phyloP scores from a whole-genome alignment of 768 basidiomycete genomes.

The Russula brevipes region DNA sequence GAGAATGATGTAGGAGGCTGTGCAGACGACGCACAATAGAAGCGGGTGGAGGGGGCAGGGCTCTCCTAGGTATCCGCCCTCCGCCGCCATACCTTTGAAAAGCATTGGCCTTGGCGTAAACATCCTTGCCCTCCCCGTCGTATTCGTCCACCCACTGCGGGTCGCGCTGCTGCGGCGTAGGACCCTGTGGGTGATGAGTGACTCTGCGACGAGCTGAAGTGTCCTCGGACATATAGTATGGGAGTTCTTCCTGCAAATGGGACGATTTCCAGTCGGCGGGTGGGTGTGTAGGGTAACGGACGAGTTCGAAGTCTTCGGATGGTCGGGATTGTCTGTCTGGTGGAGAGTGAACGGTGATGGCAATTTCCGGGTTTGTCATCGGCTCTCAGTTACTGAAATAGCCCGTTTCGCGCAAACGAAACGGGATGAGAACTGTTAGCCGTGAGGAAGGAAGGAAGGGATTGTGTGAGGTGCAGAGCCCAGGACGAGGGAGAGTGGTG shows the following conservation, averaged over 20 bases:
- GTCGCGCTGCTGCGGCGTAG: slow-evolving; percentile 26
- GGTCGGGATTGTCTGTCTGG: slow-evolving; percentile 45
- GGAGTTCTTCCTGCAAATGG: slow-evolving; percentile 40
- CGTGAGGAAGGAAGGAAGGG: neutral
- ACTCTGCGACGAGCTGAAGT: slow-evolving; percentile 43
- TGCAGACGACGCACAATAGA: slow-evolving; percentile 33
- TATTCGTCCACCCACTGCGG: slow-evolving; percentile 34
- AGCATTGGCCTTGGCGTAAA: slow-evolving; percentile 42
- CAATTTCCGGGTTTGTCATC: slow-evolving; percentile 62
- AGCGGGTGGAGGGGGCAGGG: slow-evolving; percentile 58
- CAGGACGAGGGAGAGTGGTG: neutral
- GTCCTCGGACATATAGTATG: slow-evolving; percentile 50
- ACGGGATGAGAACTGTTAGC: slow-evolving; percentile 3
- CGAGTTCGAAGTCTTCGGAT: slow-evolving; percentile 68
- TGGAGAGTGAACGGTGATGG: slow-evolving; percentile 63
- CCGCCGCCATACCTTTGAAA: slow-evolving; percentile 39
- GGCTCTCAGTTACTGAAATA: slow-evolving; percentile 29
- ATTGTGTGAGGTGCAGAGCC: neutral
- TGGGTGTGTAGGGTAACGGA: slow-evolving; percentile 50
- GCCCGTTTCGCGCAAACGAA: neutral
- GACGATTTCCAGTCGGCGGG: slow-evolving; percentile 27
- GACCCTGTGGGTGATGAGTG: slow-evolving; percentile 32
- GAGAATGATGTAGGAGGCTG: neutral
- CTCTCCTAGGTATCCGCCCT: slow-evolving; percentile 48
- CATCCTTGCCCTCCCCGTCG: slow-evolving; percentile 65